Percentiles rank a stretch among this genome's conserved stretches.
Evolutionary conservation across 345 rosid species (phyloP).

Genomic region (Gossypium turneri): DNA sequence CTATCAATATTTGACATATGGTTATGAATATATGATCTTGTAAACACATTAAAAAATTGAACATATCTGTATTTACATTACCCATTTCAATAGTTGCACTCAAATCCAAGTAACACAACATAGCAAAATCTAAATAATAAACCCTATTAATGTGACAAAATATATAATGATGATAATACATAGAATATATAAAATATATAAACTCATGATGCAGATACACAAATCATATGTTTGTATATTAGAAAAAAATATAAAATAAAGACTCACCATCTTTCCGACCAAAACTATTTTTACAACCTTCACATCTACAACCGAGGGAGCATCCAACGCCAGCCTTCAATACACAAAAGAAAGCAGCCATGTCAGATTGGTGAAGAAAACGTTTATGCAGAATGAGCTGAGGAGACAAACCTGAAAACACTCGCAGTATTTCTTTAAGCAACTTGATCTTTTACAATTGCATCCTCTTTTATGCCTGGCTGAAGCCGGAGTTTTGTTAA

Average conservation of each 20-base stretch:
- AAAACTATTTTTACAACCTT: conserved; percentile 52
- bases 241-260: background rate
- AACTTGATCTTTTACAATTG: conserved; percentile 72
- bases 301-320: conserved; percentile 65
- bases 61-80: too few species aligned
- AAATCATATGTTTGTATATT: background rate
- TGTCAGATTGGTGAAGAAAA: conserved; percentile 19
- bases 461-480: conserved; percentile 82
- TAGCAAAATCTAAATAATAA: background rate
- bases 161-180: background rate
- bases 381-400: background rate
- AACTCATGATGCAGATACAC: background rate
- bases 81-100: too few species aligned
- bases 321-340: conserved; percentile 66
- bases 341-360: conserved; percentile 16
- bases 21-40: too few species aligned
- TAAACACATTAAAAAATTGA: too few species aligned
- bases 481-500: conserved; percentile 62
- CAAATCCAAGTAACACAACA: too few species aligned
- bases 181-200: background rate
- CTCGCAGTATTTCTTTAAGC: conserved; percentile 78
- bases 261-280: conserved; percentile 48
- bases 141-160: background rate
- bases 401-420: conserved; percentile 57
- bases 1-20: too few species aligned